phyloP scores from a whole-genome alignment of 345 rosid genomes.

The Eucalyptus shirleyi region DNA sequence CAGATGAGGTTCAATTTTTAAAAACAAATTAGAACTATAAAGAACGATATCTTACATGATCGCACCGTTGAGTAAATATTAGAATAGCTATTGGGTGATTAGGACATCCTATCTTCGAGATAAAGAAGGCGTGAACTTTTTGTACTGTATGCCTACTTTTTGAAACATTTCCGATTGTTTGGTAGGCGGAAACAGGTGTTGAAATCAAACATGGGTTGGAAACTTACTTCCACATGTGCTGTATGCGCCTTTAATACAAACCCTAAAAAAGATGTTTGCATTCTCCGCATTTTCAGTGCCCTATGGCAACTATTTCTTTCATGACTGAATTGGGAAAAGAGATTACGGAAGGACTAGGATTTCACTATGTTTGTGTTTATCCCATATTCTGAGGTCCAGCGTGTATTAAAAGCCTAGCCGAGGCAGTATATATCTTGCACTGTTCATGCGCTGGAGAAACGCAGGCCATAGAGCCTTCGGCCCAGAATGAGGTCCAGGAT shows the following conservation, averaged over 20 bases:
- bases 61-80: background rate
- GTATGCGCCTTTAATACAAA: no score
- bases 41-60: background rate
- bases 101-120: no score
- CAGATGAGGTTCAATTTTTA: background rate
- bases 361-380: background rate
- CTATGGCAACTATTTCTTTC: background rate
- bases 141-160: no score
- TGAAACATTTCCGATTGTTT: no score
- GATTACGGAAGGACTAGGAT: background rate
- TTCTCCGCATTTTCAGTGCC: background rate
- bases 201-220: background rate
- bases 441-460: background rate
- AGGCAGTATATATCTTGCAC: background rate
- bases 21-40: background rate
- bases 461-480: background rate
- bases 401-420: background rate
- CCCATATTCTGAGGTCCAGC: background rate
- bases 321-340: background rate
- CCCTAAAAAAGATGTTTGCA: background rate
- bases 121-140: no score
- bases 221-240: background rate
- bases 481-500: background rate
- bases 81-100: no score
- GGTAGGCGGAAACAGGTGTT: no score